Base-by-base conservation (phyloP, 2,329 filamentous ascomycete genomes). In the Alternaria angustiovoidea region DNA sequence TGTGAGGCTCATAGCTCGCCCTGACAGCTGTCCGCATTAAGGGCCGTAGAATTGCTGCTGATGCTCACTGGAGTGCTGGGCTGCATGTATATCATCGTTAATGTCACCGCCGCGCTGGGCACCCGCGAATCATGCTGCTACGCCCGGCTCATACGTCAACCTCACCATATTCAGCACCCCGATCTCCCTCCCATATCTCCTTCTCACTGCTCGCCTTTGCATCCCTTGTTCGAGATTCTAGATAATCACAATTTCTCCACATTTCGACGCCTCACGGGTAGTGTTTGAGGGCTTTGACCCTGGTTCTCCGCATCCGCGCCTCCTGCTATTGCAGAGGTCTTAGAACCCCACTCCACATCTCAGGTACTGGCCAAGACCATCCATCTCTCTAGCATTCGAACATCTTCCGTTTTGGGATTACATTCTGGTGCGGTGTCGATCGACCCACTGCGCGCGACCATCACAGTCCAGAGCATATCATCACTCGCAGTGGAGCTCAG, bases 221-320 rank as follows among this genome's bases (percentile, higher is more conserved):
- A 16, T 49, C 55, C 26, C 42, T 64, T 66, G 63, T 75, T 74
- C 74, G 66, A 67, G 67, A 66, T 63, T 61, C 62, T 66, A 51
- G 57, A 58, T 60, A 44, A 61, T 60, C 58, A 30, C 63, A 46
- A 49, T 64, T 57, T 55, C 18, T 63, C 61, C 63, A 62, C 65
- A 49, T 36, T 36, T 56, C 46, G 58, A 64, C 72, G 66, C 71
- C 71, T 69, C 69, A 62, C 70, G 66, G 65, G 70, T 72, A 66
- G 65, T 75, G 76, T 77, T 65, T 78, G 70, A 72, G 69, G 65
- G 75, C 76, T 70, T 67, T 75, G 75, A 72, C 73, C 75, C 67
- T 51, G 62, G 54, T 57, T 63, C 67, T 75, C 71, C 67, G 65
- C 71, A 69, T 71, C 69, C 72, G 72, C 73, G 64, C 63, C 63